Percentiles rank a stretch among this genome's conserved stretches.
These are phyloP conservation scores for Fraxinus velutina DNA, from an alignment of 305 asterid species.

Conservation along the genomic window DNA sequence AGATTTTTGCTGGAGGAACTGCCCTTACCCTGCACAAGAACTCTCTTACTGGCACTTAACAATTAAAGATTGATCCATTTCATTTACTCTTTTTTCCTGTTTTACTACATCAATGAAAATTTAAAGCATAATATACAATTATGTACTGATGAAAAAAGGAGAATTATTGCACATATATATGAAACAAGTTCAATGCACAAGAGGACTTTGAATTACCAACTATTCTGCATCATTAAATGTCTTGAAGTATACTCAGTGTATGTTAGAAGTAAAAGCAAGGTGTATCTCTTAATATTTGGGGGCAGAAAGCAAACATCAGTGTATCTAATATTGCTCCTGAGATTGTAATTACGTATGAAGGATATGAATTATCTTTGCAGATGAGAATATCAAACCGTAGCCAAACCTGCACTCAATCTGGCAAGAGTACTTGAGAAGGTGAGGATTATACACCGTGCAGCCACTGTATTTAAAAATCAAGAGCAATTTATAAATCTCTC, in stretches of 20 bases:
- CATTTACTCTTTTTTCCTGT: background rate
- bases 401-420: conserved; percentile 87
- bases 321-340: background rate
- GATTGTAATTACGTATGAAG: background rate
- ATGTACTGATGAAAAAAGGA: background rate
- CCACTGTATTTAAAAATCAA: conserved; percentile 55
- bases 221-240: background rate
- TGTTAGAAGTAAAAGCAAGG: background rate
- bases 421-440: conserved; percentile 91
- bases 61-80: background rate
- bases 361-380: background rate
- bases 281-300: background rate
- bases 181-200: background rate
- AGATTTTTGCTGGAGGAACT: conserved; percentile 60
- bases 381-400: background rate
- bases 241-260: background rate
- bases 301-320: background rate
- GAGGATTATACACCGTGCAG: conserved; percentile 65
- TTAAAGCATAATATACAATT: background rate
- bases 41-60: background rate
- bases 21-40: conserved; percentile 54
- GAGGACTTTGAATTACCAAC: background rate
- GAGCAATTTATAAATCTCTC: conserved; percentile 10
- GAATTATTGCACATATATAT: background rate
- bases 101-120: background rate